Evolutionary conservation across 176 grass and related monocot species (phyloP), one percentile per base, ranked within the genome.

Genomic region (Musa itinerans): DNA sequence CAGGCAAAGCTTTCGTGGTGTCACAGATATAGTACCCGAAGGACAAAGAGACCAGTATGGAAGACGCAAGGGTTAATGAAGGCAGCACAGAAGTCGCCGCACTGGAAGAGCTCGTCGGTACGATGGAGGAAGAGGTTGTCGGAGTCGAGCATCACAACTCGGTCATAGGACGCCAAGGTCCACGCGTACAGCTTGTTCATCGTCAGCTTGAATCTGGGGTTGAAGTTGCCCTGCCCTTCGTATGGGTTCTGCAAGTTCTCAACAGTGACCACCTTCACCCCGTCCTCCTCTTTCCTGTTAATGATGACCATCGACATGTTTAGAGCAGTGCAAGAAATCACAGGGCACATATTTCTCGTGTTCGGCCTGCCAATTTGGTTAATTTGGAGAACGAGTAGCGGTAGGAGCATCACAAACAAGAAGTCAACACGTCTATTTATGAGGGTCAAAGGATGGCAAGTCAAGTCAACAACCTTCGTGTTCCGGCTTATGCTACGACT

Each of bases 31-130:
- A 4, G n/a, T 89, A 93, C 93, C 88, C 93, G 79, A 54, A 97
- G 89, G 12, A 97, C 93, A 79, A 97, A 92, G 78, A 97, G 93
- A 58, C 93, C 93, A 23, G 93, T 93, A 73, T 97, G 93, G 81
- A 97, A 97, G 80, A 93, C 90, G 62, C 93, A 97, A 9, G 93
- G 93, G 52, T 97, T 97, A 74, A 97, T 93, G 83, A 93, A 97
- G 51, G 88, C 93, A 54, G 93, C 90, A 68, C 93, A 97, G 71
- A 97, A 97, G 52, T 89, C 76, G 1, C 93, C 93, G 61, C 93
- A 97, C 78, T 88, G 89, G 81, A 97, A 93, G 78, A 97, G 75
- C 67, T 97, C 93, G 68, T 97, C 93, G 22, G 93, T 93, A 26
- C 88, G 92, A 68, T 90, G 93, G 81, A 97, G 89, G 82, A 93